These are phyloP conservation scores for Hylodesmum podocarpum DNA, from an alignment of 306 rosid species.

Conservation along the genomic window DNA sequence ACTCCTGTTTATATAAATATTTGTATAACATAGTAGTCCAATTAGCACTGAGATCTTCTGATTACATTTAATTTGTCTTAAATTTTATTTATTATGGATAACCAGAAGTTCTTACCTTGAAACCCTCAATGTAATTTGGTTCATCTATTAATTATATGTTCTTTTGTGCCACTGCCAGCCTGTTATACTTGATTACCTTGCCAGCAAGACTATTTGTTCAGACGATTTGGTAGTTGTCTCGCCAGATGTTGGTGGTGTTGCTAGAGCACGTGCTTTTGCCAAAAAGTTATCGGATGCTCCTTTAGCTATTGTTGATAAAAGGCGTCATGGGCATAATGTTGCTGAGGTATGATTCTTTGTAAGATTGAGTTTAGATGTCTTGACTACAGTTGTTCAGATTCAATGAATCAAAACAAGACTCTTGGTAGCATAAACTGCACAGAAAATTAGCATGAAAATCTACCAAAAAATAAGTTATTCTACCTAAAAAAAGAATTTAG, in stretches of 20 bases:
- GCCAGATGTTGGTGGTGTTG: conserved; percentile 99
- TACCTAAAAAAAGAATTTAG: no score
- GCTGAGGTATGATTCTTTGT: conserved; percentile 63
- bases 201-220: conserved; percentile 89
- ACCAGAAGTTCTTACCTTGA: neutral
- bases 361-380: neutral
- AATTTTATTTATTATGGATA: neutral
- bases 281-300: conserved; percentile 98
- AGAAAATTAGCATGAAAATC: no score
- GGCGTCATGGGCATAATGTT: conserved; percentile 92
- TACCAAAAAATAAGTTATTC: no score
- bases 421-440: neutral
- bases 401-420: neutral
- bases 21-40: neutral
- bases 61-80: conserved; percentile 2
- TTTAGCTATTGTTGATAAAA: conserved; percentile 95
- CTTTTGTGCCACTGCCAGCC: conserved; percentile 59
- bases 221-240: conserved; percentile 98
- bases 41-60: neutral
- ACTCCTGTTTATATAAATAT: neutral
- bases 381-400: neutral
- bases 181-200: conserved; percentile 97
- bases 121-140: neutral
- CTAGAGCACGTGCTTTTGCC: conserved; percentile 97
- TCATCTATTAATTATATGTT: conserved; percentile 30